These are phyloP conservation scores for Fusarium buharicum DNA, from an alignment of 2,329 filamentous ascomycete genomes.

Conservation along the genomic window DNA sequence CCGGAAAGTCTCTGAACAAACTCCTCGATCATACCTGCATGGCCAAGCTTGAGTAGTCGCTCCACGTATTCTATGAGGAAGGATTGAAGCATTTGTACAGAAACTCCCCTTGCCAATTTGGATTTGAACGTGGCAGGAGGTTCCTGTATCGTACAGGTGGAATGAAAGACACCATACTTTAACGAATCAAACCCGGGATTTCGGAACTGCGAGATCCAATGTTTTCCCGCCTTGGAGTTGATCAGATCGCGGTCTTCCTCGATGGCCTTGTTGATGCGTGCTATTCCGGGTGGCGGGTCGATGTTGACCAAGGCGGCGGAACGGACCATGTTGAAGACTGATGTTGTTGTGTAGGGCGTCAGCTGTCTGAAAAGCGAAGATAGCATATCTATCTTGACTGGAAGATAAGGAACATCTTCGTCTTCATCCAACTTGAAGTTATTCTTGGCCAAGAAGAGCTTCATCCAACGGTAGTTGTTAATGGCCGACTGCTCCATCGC, in stretches of 20 bases:
- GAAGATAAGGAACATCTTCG: constrained; percentile 42
- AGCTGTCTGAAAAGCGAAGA: constrained; percentile 21
- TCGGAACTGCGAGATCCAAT: constrained; percentile 47
- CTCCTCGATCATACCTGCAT: background rate
- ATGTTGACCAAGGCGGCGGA: constrained; percentile 39
- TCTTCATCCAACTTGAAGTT: constrained; percentile 34
- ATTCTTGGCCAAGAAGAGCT: constrained; percentile 48
- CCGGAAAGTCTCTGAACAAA: constrained; percentile 6
- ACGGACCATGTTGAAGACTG: constrained; percentile 33
- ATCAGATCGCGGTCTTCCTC: constrained; percentile 39
- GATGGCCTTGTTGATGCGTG: constrained; percentile 40
- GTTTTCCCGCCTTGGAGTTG: constrained; percentile 45
- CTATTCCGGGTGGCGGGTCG: constrained; percentile 35
- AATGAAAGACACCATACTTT: constrained; percentile 4
- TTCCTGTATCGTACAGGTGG: constrained; percentile 12
- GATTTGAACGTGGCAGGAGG: background rate
- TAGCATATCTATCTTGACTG: constrained; percentile 31
- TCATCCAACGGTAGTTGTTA: constrained; percentile 48
- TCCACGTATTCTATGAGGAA: constrained; percentile 10
- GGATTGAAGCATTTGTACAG: constrained; percentile 5
- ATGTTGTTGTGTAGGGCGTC: constrained; percentile 26
- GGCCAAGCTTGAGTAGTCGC: constrained; percentile 8
- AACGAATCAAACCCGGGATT: constrained; percentile 4
- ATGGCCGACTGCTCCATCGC: constrained; percentile 44
- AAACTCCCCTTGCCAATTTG: constrained; percentile 19